Base-by-base conservation (phyloP, 176 grass and related monocot genomes). In the Carex cristatella region DNA sequence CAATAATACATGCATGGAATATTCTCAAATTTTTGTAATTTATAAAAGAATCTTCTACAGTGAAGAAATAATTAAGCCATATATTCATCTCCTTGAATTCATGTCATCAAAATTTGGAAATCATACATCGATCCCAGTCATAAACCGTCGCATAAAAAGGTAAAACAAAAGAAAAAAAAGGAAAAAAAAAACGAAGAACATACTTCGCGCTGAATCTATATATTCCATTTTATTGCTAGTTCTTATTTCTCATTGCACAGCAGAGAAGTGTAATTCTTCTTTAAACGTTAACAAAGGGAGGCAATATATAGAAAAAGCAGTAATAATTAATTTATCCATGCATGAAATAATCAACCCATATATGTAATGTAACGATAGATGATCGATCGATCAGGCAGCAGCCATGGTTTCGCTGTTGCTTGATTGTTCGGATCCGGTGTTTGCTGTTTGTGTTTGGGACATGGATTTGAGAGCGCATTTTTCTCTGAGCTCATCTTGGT, bases 401-500 rank as follows among this genome's bases (percentile, higher is more conserved):
- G 90, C 90, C 8, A 91, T 71, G 7, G 94, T 91, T 61, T 86
- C 67, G 74, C 85, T 81, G 33, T 78, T 89, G 61, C 85, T 81
- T 56, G 94, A 81, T 71, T 88, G 82, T 67, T 94, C 94, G 6
- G 94, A 85, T 12, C 89, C 49, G 3, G 59, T 76, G 27, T 62
- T 19, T 44, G 64, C 18, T 12, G 65, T 19, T 28, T 81, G 51
- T 12, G 65, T 19, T 28, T 81, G 51, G 2, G 87, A 27, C 61
- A 88, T 88, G 63, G 82, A 88, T 48, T 65, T 88, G 32, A 88
- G 81, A 44, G 72, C 86, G 84, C 89, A 94, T 60, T 92, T 91
- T 14, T 97, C 94, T 78, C 83, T 93, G 83, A 86, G 66, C 51
- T 97, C 94, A 66, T 97, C 91, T 15, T 91, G 62, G 84, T 92